phyloP scores from a whole-genome alignment of 495 filamentous ascomycete genomes.

The Astrothelium subdiscretum region DNA sequence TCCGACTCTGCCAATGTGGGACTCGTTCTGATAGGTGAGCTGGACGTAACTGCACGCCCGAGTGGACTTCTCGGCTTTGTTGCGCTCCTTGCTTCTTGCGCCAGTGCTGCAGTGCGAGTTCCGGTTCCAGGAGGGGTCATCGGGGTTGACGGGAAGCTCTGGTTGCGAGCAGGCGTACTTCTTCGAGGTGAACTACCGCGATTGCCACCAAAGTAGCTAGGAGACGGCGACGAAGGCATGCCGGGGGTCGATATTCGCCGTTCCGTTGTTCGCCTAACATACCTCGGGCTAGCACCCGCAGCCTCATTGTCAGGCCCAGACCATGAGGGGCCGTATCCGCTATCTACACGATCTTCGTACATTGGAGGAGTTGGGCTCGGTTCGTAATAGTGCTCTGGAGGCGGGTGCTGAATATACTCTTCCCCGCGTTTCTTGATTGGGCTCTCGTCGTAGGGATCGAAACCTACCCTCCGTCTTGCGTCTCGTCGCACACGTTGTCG shows the following conservation, averaged over 20 bases:
- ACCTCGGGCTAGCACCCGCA: too few species aligned
- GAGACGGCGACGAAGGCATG: slow-evolving; percentile 4
- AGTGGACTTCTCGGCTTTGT: background rate
- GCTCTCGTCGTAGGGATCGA: slow-evolving; percentile 73
- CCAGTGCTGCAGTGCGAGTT: background rate
- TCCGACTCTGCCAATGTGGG: background rate
- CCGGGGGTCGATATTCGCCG: background rate
- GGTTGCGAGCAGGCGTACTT: background rate
- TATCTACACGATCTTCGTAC: background rate
- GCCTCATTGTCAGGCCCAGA: background rate
- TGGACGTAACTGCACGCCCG: background rate
- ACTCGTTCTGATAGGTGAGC: background rate
- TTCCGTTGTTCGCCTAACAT: background rate
- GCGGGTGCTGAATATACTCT: slow-evolving; percentile 42
- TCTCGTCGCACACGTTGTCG: slow-evolving; percentile 60
- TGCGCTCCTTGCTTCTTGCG: background rate
- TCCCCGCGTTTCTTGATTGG: slow-evolving; percentile 53
- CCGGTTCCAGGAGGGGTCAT: background rate
- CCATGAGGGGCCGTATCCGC: background rate
- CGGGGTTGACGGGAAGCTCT: background rate
- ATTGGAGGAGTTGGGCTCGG: background rate
- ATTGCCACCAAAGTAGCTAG: background rate
- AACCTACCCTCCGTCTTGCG: slow-evolving; percentile 69
- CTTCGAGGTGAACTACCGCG: background rate
- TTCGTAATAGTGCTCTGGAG: background rate